These are phyloP conservation scores for Haematococcus lacustris DNA, from an alignment of 139 green algal species.

Conservation along the genomic window DNA sequence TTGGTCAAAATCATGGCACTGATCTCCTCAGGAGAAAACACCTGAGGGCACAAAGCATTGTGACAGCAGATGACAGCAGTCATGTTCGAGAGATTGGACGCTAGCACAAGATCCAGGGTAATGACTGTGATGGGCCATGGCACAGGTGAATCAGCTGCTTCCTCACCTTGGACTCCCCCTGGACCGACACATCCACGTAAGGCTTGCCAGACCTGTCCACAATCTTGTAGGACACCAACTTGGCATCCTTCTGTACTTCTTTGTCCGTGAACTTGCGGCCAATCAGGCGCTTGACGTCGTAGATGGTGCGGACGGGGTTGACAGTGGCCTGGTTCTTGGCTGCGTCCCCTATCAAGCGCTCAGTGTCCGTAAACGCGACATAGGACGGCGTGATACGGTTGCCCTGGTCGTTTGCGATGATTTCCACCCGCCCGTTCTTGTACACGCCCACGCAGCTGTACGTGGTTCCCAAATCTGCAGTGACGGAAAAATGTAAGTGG, in stretches of 20 bases:
- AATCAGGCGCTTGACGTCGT: slow-evolving; percentile 98
- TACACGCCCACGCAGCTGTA: slow-evolving; percentile 99
- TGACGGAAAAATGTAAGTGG: not conserved
- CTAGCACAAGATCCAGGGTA: not conserved
- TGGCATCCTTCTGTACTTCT: slow-evolving; percentile 93
- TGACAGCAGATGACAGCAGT: too few relatives aligned
- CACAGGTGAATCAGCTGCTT: slow-evolving; percentile 4
- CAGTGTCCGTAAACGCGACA: slow-evolving; percentile 98
- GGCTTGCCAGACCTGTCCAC: slow-evolving; percentile 90
- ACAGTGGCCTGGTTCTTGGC: slow-evolving; percentile 96
- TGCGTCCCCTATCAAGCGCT: slow-evolving; percentile 96
- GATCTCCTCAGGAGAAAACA: slow-evolving; percentile 94
- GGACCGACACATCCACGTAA: slow-evolving; percentile 75
- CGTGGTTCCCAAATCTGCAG: slow-evolving; percentile 68
- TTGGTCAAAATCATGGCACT: slow-evolving; percentile 97
- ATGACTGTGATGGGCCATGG: slow-evolving; percentile 5
- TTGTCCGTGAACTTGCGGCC: slow-evolving; percentile 89
- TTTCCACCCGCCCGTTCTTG: slow-evolving; percentile 97
- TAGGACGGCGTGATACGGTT: slow-evolving; percentile 99
- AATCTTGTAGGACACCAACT: slow-evolving; percentile 95
- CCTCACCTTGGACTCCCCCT: slow-evolving; percentile 40
- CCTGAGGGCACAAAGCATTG: slow-evolving; percentile 34
- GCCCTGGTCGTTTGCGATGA: slow-evolving; percentile 98
- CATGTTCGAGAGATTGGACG: not conserved
- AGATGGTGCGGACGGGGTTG: slow-evolving; percentile 92